These are phyloP conservation scores for Microstegium vimineum DNA, from an alignment of 176 grass and related monocot species.

Conservation along the genomic window DNA sequence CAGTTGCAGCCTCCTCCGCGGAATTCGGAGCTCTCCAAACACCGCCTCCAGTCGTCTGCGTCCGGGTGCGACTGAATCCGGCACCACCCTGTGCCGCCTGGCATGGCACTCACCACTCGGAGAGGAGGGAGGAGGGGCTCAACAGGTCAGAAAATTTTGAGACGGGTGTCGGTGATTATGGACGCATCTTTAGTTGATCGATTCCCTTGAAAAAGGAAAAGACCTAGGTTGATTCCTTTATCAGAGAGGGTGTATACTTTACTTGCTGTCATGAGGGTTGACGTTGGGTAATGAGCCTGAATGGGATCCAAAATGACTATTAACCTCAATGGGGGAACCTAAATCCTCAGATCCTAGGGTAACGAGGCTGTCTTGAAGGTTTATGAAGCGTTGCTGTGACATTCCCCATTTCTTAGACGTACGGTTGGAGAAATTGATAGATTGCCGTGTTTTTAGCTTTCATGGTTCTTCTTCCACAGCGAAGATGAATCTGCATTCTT, in stretches of 20 bases:
- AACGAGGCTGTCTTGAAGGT: background rate
- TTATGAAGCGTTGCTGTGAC: background rate
- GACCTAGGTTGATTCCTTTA: background rate
- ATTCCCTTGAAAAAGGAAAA: background rate
- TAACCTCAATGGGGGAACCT: background rate
- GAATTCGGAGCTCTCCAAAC: background rate
- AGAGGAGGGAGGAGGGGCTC: background rate
- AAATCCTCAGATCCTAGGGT: background rate
- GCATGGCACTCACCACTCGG: background rate
- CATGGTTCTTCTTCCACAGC: background rate
- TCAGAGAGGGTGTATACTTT: background rate
- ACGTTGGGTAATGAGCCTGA: background rate
- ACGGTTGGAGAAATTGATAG: background rate
- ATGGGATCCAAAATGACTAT: background rate
- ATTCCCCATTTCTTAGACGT: background rate
- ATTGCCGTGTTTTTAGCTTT: background rate
- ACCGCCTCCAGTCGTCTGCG: background rate
- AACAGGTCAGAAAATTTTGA: background rate
- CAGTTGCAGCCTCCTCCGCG: background rate
- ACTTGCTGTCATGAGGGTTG: background rate
- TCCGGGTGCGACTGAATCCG: background rate
- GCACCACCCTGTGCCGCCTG: background rate
- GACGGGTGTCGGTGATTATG: background rate
- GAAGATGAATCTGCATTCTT: background rate
- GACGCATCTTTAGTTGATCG: background rate